These are phyloP conservation scores for Globisporangium splendens DNA, from an alignment of 352 stramenopile genomes.

Conservation along the genomic window DNA sequence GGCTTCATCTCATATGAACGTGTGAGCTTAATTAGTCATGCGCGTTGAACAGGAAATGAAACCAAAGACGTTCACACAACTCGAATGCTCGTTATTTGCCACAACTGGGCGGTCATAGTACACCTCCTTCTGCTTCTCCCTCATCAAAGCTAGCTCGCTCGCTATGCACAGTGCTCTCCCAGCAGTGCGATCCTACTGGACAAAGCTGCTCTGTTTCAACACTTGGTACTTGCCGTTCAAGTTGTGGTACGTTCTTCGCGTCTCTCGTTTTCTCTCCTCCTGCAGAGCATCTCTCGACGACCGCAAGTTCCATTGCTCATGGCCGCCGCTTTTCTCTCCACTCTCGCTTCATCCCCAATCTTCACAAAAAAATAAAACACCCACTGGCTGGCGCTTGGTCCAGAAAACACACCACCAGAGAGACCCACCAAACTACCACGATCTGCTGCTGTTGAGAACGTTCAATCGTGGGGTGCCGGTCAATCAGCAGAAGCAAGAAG, in stretches of 20 bases:
- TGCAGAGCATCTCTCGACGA: neutral
- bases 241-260: neutral
- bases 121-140: no score
- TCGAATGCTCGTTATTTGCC: neutral
- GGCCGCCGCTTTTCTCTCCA: neutral
- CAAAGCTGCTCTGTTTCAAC: neutral
- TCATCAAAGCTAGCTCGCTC: no score
- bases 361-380: conserved; percentile 18
- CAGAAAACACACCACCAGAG: conserved; percentile 2
- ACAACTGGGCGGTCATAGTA: neutral
- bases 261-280: conserved; percentile 5
- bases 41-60: no score
- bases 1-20: no score
- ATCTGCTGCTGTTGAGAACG: neutral
- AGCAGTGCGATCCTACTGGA: conserved; percentile 12
- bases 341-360: conserved; percentile 21
- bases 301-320: conserved; percentile 45
- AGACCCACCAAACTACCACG: neutral
- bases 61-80: neutral
- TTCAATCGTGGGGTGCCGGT: neutral
- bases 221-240: conserved; percentile 5
- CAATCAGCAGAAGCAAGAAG: neutral
- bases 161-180: neutral
- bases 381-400: conserved; percentile 10
- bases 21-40: no score